These are phyloP conservation scores for Curvularia hawaiiensis DNA, from an alignment of 2,329 filamentous ascomycete species.

Conservation along the genomic window DNA sequence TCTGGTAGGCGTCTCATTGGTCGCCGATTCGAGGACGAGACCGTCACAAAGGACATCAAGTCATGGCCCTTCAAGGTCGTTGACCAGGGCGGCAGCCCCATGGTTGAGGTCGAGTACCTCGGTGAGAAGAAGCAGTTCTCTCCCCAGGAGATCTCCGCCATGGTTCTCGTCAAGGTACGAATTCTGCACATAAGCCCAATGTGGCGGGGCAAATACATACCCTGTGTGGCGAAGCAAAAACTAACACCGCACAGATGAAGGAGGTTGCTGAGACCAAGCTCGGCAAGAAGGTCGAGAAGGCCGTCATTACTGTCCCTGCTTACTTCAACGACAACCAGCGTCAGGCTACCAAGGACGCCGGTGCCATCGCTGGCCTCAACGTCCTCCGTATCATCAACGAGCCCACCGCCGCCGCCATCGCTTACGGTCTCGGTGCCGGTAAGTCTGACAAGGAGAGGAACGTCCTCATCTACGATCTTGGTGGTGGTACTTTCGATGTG, in stretches of 20 bases:
- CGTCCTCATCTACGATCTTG: slow-evolving; percentile 99
- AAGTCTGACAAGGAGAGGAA: slow-evolving; percentile 98
- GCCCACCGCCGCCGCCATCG: slow-evolving; percentile 96
- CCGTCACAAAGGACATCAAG: slow-evolving; percentile 98
- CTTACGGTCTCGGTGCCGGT: slow-evolving; percentile 94
- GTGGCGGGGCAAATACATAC: background rate
- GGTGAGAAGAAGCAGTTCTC: slow-evolving; percentile 95
- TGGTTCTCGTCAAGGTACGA: slow-evolving; percentile 93
- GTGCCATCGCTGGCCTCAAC: slow-evolving; percentile 95
- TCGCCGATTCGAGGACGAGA: slow-evolving; percentile 91
- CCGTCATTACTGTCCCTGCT: slow-evolving; percentile 96
- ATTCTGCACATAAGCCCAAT: slow-evolving; percentile 1
- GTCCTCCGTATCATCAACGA: slow-evolving; percentile 99
- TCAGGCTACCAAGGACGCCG: slow-evolving; percentile 98
- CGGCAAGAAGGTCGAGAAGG: slow-evolving; percentile 98
- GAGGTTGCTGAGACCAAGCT: slow-evolving; percentile 98
- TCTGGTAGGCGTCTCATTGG: slow-evolving; percentile 87
- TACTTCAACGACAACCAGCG: slow-evolving; percentile 99
- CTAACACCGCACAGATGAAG: slow-evolving; percentile 76
- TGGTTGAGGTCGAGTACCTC: slow-evolving; percentile 95
- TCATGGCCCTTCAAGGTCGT: slow-evolving; percentile 99
- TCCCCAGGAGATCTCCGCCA: slow-evolving; percentile 97
- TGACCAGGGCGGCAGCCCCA: slow-evolving; percentile 84
- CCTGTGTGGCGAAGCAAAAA: background rate
- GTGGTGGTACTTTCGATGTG: slow-evolving; percentile 99